Evolutionary conservation across 2,329 filamentous ascomycete species (phyloP).

Genomic region (Cercospora sojina): DNA sequence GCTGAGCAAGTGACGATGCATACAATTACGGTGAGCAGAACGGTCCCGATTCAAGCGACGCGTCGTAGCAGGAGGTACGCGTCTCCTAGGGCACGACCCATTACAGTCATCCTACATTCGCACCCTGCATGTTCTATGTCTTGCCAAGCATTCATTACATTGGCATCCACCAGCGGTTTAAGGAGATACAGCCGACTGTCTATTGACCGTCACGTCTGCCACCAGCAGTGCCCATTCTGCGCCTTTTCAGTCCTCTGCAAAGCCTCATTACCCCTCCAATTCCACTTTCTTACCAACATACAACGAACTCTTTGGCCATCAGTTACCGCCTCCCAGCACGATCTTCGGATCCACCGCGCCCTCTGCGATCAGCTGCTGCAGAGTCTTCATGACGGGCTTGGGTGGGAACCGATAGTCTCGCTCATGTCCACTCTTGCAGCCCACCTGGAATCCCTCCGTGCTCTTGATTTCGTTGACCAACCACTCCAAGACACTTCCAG

Average conservation of each 20-base stretch:
- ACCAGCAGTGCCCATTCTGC: neutral
- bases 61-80: neutral
- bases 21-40: neutral
- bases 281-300: neutral
- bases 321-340: constrained; percentile 14
- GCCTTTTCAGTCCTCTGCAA: neutral
- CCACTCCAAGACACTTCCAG: constrained; percentile 10
- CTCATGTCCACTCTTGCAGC: constrained; percentile 16
- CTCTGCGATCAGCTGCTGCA: constrained; percentile 13
- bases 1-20: neutral
- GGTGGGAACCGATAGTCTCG: constrained; percentile 21
- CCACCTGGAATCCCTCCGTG: constrained; percentile 7
- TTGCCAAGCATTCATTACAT: neutral
- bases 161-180: neutral
- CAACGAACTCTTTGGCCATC: neutral
- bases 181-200: neutral
- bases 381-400: constrained; percentile 12
- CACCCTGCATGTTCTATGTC: neutral
- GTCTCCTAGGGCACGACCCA: neutral
- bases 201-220: neutral
- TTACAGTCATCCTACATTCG: neutral
- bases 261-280: neutral
- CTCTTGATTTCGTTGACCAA: constrained; percentile 9
- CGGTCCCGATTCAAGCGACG: neutral
- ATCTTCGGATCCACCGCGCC: constrained; percentile 20